phyloP scores from a whole-genome alignment of 2,329 filamentous ascomycete species.

The Thelonectria blattea region DNA sequence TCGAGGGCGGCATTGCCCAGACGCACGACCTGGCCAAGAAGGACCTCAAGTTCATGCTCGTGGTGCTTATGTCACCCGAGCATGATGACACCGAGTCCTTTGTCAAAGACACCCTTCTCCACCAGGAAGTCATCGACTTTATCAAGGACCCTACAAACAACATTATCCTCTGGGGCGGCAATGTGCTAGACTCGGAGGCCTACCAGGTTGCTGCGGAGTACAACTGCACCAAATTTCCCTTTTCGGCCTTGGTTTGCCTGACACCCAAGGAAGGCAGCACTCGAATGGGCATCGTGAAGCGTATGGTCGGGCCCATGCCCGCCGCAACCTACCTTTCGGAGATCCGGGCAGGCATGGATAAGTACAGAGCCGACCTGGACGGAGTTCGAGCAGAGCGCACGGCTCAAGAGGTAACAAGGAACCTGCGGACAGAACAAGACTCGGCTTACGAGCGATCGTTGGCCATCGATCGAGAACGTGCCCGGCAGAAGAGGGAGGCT shows the following conservation, averaged over 20 bases:
- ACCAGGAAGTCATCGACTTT: slow-evolving; percentile 74
- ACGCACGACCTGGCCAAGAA: slow-evolving; percentile 89
- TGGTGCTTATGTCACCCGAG: slow-evolving; percentile 87
- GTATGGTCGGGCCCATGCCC: slow-evolving; percentile 75
- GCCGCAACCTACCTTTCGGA: slow-evolving; percentile 76
- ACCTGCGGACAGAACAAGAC: slow-evolving; percentile 85
- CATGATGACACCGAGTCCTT: slow-evolving; percentile 91
- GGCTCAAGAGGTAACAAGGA: slow-evolving; percentile 82
- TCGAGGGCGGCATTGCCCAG: slow-evolving; percentile 89
- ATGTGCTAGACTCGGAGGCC: slow-evolving; percentile 89
- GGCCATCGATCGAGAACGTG: slow-evolving; percentile 85
- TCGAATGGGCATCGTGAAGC: slow-evolving; percentile 87
- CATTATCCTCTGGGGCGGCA: slow-evolving; percentile 90
- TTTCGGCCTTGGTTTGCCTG: slow-evolving; percentile 83
- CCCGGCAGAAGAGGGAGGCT: slow-evolving; percentile 76
- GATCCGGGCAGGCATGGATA: slow-evolving; percentile 73
- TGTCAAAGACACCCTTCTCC: slow-evolving; percentile 80
- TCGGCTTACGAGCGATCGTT: slow-evolving; percentile 92
- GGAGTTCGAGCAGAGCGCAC: slow-evolving; percentile 76
- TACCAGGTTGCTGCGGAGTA: slow-evolving; percentile 91
- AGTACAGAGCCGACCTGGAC: slow-evolving; percentile 77
- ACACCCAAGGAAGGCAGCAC: slow-evolving; percentile 84
- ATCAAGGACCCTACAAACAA: slow-evolving; percentile 78
- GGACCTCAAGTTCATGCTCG: slow-evolving; percentile 89
- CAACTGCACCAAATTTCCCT: slow-evolving; percentile 91